A percentile compares a stretch with the other conserved stretches of the same genome.
phyloP scores from a whole-genome alignment of 768 basidiomycete genomes.

The Agaricus bisporus region DNA sequence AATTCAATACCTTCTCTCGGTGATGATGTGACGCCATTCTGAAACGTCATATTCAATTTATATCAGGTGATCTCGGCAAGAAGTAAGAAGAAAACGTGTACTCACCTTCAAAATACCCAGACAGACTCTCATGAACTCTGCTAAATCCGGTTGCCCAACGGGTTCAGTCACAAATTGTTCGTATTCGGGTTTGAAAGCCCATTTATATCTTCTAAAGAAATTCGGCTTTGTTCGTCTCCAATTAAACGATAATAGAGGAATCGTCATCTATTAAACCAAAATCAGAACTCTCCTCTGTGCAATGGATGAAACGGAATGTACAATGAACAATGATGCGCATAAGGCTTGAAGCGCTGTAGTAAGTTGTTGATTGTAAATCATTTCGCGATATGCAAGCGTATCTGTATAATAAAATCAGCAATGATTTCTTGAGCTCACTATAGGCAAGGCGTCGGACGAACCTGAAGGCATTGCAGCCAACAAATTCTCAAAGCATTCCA shows the following conservation, averaged over 20 bases:
- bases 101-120: background rate
- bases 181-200: conserved; percentile 64
- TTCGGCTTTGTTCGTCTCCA: conserved; percentile 50
- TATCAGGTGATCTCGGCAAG: too few species aligned
- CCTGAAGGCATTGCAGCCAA: conserved; percentile 32
- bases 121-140: conserved; percentile 32
- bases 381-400: conserved; percentile 35
- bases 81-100: background rate
- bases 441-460: conserved; percentile 13
- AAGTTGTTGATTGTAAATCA: conserved; percentile 43
- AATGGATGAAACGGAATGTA: conserved; percentile 21
- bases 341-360: conserved; percentile 55
- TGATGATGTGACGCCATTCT: background rate
- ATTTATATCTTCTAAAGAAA: conserved; percentile 68
- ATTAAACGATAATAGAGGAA: conserved; percentile 39
- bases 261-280: conserved; percentile 34
- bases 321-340: conserved; percentile 46
- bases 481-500: conserved; percentile 47
- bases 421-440: background rate
- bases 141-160: conserved; percentile 52
- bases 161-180: conserved; percentile 38
- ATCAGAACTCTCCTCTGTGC: background rate
- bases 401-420: conserved; percentile 21
- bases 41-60: too few species aligned
- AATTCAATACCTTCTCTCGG: conserved; percentile 4